Base-by-base conservation (phyloP, 1,284 basidiomycete species). In the Meira miltonrushii region DNA sequence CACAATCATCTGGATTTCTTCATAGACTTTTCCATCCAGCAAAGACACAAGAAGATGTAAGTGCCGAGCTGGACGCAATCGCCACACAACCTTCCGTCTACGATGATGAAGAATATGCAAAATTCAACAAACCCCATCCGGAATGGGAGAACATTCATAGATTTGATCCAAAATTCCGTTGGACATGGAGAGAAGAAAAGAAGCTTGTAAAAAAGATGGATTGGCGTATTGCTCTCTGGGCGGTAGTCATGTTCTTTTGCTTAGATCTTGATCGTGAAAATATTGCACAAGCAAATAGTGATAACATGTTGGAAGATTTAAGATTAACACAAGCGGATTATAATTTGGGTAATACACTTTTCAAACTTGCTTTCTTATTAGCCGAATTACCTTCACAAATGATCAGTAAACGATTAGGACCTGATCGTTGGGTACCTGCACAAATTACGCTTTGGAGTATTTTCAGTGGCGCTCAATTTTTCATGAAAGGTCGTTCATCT, bases 341-440 rank as follows among this genome's bases (percentile, higher is more conserved):
- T 74, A 87, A 88, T 75, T 74, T 84, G 39, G 87, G 86, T 13
- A 87, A 86, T 65, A 84, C 80, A 0, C 58, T 86, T 1, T 84
- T 83, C 65, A 81, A 83, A 53, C 61, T 87, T 1, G 78, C 37
- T 15, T 60, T 62, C 48, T 38, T 53, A 39, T n/a, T 39, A 44
- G 79, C 79, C 17, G 80, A 81, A 65, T 68, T 81, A 2, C 87
- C 87, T n/a, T 87, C 86, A 0, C 87, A 88, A 65, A 79, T 88
- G 13, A 77, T 88, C 44, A 87, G 86, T 2, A 88, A 88, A 77
- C 81, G 84, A 17, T 82, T 87, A 43, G 86, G 87, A 2, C 85
- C 86, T 1, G 86, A 88, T 73, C 81, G 84, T 25, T 88, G 86
- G 86, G 85, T 88, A 66, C 87, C 87, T 1, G 83, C 80, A 23